phyloP scores from a whole-genome alignment of 768 basidiomycete species.

The Suillus americanus region DNA sequence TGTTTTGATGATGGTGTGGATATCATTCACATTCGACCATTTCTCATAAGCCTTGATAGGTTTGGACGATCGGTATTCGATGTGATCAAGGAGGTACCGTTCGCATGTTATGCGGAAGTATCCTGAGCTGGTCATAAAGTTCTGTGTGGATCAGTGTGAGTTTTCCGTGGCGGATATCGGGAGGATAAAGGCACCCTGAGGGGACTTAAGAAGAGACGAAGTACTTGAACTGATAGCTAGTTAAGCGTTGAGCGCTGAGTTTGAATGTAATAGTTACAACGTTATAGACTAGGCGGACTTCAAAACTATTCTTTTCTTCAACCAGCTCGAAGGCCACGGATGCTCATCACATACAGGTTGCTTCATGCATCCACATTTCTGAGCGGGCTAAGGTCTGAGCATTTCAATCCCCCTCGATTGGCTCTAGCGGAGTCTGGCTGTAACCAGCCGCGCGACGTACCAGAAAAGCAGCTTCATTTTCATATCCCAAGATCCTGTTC shows the following conservation, averaged over 20 bases:
- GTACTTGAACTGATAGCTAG: no score
- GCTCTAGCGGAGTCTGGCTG: slow-evolving; percentile 60
- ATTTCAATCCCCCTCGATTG: slow-evolving; percentile 62
- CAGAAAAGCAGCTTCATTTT: slow-evolving; percentile 51
- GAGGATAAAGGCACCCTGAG: not conserved
- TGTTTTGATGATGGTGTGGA: not conserved
- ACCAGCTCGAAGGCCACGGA: slow-evolving; percentile 63
- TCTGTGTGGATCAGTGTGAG: not conserved
- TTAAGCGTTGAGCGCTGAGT: not conserved
- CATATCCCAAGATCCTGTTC: slow-evolving; percentile 43
- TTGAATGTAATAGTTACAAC: not conserved
- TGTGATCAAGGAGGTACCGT: not conserved
- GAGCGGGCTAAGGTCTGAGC: slow-evolving; percentile 87
- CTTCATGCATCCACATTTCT: slow-evolving; percentile 37
- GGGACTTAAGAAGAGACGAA: no score
- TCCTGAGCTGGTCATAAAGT: not conserved
- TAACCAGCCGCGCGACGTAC: slow-evolving; percentile 63
- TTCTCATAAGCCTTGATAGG: not conserved
- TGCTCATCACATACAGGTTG: slow-evolving; percentile 60
- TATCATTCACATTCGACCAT: not conserved
- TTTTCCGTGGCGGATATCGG: not conserved
- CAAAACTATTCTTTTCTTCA: not conserved
- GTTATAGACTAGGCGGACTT: not conserved
- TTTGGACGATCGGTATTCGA: not conserved
- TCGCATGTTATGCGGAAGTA: slow-evolving; percentile 8